Conservation (phyloP, 495 filamentous ascomycete species). For the Neurospora sp. region DNA sequence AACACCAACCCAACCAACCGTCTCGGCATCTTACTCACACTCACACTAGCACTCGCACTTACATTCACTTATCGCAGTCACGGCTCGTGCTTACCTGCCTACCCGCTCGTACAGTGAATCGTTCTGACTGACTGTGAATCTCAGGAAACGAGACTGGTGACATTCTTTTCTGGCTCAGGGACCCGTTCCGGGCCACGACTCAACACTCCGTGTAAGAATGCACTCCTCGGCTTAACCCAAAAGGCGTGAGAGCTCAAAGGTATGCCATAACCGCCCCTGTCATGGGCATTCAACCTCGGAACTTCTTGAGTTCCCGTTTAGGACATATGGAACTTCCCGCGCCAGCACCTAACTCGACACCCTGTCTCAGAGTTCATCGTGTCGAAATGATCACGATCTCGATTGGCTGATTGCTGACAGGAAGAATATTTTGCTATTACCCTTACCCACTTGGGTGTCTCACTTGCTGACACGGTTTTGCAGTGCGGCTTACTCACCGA, state of each 20-base stretch:
- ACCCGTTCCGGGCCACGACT: no score
- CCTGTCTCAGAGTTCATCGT: not conserved
- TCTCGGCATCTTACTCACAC: not conserved
- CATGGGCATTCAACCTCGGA: not conserved
- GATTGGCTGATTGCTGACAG: not conserved
- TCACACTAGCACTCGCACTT: not conserved
- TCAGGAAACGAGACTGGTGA: not conserved
- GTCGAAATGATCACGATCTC: not conserved
- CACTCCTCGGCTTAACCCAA: not conserved
- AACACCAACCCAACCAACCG: not conserved
- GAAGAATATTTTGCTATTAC: not conserved
- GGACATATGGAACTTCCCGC: not conserved
- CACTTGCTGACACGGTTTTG: not conserved
- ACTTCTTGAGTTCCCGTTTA: not conserved
- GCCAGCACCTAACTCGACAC: not conserved
- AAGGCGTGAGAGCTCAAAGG: not conserved
- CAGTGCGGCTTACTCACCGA: not conserved
- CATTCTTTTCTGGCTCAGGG: not conserved
- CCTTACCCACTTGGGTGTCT: not conserved
- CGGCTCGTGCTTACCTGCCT: not conserved
- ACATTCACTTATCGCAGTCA: not conserved
- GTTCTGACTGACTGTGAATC: not conserved
- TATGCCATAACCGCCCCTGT: not conserved
- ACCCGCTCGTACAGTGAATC: not conserved
- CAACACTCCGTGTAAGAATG: not conserved